Percentiles rank a stretch among this genome's conserved stretches.
Conservation (phyloP, 2,329 filamentous ascomycete genomes). For the Penicillium decumbens region DNA sequence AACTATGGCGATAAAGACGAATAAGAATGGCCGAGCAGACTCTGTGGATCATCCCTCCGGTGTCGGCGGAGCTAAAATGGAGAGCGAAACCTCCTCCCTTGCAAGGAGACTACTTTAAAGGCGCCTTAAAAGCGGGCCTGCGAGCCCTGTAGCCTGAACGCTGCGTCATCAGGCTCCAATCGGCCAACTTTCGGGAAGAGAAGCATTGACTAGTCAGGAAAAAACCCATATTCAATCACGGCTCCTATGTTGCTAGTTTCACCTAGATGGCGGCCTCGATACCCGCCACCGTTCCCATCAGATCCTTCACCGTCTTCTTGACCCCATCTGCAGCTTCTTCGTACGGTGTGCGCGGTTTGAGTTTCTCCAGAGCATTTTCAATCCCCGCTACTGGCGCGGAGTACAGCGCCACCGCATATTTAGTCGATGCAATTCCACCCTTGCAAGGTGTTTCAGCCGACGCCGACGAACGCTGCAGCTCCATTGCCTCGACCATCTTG, state of each 20-base stretch:
- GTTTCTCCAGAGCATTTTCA: slow-evolving; percentile 54
- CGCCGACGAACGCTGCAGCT: slow-evolving; percentile 57
- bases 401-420: slow-evolving; percentile 60
- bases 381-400: slow-evolving; percentile 55
- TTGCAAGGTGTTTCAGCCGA: slow-evolving; percentile 63
- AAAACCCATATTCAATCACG: background rate
- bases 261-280: slow-evolving; percentile 35
- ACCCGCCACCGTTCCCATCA: slow-evolving; percentile 40
- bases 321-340: slow-evolving; percentile 43
- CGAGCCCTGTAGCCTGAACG: background rate
- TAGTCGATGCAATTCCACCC: slow-evolving; percentile 60
- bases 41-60: slow-evolving; percentile 7
- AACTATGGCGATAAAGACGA: slow-evolving; percentile 9
- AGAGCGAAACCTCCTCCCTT: slow-evolving; percentile 2
- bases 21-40: slow-evolving; percentile 2
- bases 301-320: slow-evolving; percentile 42
- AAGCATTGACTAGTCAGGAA: background rate
- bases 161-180: background rate
- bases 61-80: slow-evolving; percentile 5
- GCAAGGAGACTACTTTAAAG: slow-evolving; percentile 2
- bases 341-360: slow-evolving; percentile 61
- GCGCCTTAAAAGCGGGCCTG: background rate
- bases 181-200: background rate
- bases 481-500: slow-evolving; percentile 54
- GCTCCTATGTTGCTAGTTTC: background rate